Conservation (phyloP, 352 stramenopile species). For the Blastocystis sp. region DNA sequence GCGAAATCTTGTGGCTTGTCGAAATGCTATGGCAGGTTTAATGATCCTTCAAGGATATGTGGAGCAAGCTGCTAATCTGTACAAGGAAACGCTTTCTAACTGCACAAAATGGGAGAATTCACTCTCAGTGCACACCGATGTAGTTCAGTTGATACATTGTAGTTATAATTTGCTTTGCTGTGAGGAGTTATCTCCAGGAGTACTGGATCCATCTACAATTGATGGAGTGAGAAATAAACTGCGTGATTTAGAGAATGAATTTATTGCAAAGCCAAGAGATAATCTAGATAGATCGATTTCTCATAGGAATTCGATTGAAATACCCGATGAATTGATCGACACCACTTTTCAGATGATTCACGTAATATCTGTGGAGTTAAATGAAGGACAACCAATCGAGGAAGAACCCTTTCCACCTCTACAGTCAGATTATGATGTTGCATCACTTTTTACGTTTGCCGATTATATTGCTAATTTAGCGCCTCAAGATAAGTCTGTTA, state of each 20-base stretch:
- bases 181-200: neutral
- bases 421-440: neutral
- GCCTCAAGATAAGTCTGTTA: neutral
- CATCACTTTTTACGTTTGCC: neutral
- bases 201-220: neutral
- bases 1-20: neutral
- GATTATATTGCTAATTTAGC: neutral
- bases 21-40: conserved; percentile 15
- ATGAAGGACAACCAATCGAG: neutral
- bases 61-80: neutral
- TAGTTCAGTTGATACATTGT: conserved; percentile 23
- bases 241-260: neutral
- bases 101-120: neutral
- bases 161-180: neutral
- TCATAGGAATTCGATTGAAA: neutral
- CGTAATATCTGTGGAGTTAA: neutral
- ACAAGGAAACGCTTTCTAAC: neutral
- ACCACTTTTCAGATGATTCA: neutral
- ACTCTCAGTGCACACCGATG: neutral
- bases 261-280: neutral
- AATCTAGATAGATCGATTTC: neutral
- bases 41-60: neutral
- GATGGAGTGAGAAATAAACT: neutral
- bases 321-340: neutral
- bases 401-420: neutral